Conservation (phyloP, 129 eudicot genomes). For the Lactuca saligna region DNA sequence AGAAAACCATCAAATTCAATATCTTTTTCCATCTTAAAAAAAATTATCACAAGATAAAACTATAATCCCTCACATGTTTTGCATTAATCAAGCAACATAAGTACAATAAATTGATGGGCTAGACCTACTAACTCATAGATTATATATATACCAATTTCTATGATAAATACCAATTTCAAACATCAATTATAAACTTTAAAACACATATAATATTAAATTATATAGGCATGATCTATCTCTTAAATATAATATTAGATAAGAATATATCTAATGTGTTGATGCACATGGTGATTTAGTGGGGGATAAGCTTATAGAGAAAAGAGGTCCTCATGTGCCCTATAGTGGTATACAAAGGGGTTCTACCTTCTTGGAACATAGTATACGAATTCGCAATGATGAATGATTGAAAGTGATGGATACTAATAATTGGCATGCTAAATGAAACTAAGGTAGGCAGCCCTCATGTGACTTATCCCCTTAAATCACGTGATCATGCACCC, state of each 20-base stretch:
- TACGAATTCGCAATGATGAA: slow-evolving; percentile 29
- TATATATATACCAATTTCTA: too few species aligned
- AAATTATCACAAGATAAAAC: not conserved
- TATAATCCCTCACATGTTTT: not conserved
- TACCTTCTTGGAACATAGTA: slow-evolving; percentile 59
- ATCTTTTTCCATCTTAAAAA: not conserved
- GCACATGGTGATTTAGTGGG: slow-evolving; percentile 35
- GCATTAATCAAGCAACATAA: not conserved
- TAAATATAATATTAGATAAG: slow-evolving; percentile 15
- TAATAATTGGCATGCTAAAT: slow-evolving; percentile 44
- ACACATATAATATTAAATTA: not conserved
- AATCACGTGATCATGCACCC: slow-evolving; percentile 58
- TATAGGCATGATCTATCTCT: slow-evolving; percentile 12
- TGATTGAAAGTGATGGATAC: slow-evolving; percentile 35
- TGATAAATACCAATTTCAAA: too few species aligned
- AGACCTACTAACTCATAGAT: not conserved
- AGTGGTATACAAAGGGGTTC: slow-evolving; percentile 43
- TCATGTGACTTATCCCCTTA: slow-evolving; percentile 49
- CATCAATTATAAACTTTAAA: too few species aligned
- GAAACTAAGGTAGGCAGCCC: slow-evolving; percentile 53
- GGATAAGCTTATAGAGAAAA: slow-evolving; percentile 23
- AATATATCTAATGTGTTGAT: slow-evolving; percentile 20
- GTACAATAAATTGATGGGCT: not conserved
- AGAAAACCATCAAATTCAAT: not conserved
- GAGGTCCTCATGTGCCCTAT: slow-evolving; percentile 46